A percentile compares a stretch with the other conserved stretches of the same genome.
Evolutionary conservation across 2,329 filamentous ascomycete genomes (phyloP).

Genomic region (Cryoendolithus antarcticus): DNA sequence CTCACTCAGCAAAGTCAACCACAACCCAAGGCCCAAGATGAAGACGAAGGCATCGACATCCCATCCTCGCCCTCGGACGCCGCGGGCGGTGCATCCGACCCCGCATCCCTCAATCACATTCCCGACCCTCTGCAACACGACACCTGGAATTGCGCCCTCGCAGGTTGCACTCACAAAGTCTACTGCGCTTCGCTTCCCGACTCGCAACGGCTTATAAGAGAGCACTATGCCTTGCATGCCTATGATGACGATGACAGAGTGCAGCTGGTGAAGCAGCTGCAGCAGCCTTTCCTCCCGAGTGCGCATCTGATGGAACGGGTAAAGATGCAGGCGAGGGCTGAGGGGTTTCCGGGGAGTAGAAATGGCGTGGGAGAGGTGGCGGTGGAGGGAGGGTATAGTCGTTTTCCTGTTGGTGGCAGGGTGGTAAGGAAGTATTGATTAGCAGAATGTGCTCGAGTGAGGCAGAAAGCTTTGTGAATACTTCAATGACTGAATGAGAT

Average conservation of each 20-base stretch:
- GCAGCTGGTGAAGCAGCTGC: constrained; percentile 43
- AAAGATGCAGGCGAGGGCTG: constrained; percentile 17
- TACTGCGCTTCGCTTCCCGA: constrained; percentile 47
- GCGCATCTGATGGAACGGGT: constrained; percentile 35
- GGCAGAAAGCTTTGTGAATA: no score
- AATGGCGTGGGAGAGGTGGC: no score
- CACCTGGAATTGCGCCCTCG: constrained; percentile 54
- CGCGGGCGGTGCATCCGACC: constrained; percentile 5
- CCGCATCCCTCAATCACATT: constrained; percentile 6
- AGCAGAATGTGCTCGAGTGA: no score
- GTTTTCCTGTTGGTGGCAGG: no score
- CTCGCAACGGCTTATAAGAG: constrained; percentile 44
- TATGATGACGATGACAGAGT: constrained; percentile 40
- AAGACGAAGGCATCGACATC: constrained; percentile 25
- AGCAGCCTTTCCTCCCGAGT: constrained; percentile 34
- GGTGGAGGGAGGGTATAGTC: no score
- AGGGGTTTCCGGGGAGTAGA: constrained; percentile 1
- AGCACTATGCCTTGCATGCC: constrained; percentile 51
- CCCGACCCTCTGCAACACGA: constrained; percentile 29
- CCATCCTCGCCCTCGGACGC: constrained; percentile 15
- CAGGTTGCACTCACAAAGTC: constrained; percentile 52
- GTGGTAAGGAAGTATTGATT: no score
- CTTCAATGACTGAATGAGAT: no score
- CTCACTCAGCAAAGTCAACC: neutral
- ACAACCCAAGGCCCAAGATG: constrained; percentile 5